A percentile compares a stretch with the other conserved stretches of the same genome.
phyloP scores from a whole-genome alignment of 2,329 filamentous ascomycete genomes.

The Periconia macrospinosa region DNA sequence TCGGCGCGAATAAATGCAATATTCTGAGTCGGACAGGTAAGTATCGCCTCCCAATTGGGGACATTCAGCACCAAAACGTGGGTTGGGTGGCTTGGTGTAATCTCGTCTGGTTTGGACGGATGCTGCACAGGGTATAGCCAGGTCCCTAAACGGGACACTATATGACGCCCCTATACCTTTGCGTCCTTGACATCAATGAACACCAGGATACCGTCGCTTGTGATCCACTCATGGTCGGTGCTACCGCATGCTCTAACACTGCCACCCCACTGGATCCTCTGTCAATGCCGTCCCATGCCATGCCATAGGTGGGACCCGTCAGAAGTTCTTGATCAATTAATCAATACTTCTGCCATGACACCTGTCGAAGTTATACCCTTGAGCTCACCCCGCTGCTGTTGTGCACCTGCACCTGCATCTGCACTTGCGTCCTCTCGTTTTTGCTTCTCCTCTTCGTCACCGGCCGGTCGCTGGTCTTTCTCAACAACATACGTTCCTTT shows the following conservation, averaged over 20 bases:
- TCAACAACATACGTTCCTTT: constrained; percentile 13
- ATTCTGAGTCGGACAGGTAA: constrained; percentile 12
- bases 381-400: no score
- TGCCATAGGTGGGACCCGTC: constrained; percentile 16
- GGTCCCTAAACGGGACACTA: constrained; percentile 18
- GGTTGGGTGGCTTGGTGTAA: constrained; percentile 29
- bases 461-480: neutral
- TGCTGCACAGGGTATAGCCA: constrained; percentile 23
- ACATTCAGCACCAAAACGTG: constrained; percentile 13
- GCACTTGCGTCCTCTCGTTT: neutral
- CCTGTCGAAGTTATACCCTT: no score
- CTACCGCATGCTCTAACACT: constrained; percentile 20
- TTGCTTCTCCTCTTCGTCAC: neutral
- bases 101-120: constrained; percentile 26
- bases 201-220: constrained; percentile 16
- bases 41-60: constrained; percentile 7
- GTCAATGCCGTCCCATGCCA: no score
- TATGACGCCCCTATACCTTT: constrained; percentile 29
- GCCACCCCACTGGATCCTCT: constrained; percentile 22
- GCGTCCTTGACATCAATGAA: constrained; percentile 5
- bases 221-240: constrained; percentile 20
- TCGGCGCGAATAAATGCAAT: constrained; percentile 13
- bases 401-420: no score
- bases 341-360: no score
- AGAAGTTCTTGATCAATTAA: neutral